A percentile compares a stretch with the other conserved stretches of the same genome.
Evolutionary conservation across 306 rosid genomes (phyloP).

Genomic region (Mucuna pruriens): DNA sequence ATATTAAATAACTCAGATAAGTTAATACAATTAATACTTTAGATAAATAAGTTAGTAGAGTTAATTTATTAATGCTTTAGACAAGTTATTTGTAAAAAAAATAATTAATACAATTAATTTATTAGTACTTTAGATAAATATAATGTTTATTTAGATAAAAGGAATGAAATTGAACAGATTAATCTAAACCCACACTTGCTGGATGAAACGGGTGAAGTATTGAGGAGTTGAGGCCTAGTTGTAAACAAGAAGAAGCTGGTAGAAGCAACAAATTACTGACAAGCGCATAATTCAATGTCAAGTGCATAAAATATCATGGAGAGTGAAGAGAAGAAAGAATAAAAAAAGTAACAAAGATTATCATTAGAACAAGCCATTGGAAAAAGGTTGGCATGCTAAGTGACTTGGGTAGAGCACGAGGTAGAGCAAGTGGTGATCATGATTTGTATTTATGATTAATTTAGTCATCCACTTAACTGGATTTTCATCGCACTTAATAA

Average conservation of each 20-base stretch:
- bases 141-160: background rate
- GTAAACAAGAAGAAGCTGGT: background rate
- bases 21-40: background rate
- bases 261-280: conserved; percentile 38
- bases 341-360: conserved; percentile 20
- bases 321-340: conserved; percentile 20
- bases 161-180: background rate
- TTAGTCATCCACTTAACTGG: background rate
- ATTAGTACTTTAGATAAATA: background rate
- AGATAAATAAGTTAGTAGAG: background rate
- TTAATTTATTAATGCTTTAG: background rate
- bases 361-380: conserved; percentile 37
- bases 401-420: conserved; percentile 70
- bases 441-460: conserved; percentile 41
- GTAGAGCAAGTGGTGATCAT: conserved; percentile 63
- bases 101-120: background rate
- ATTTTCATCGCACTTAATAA: conserved; percentile 17
- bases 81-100: no score
- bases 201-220: background rate
- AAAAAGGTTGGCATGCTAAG: conserved; percentile 49
- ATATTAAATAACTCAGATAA: background rate
- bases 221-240: background rate
- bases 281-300: conserved; percentile 32
- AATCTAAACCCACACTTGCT: background rate
- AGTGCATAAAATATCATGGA: conserved; percentile 45